phyloP scores from a whole-genome alignment of 345 rosid genomes.

The Dipteronia sinensis region DNA sequence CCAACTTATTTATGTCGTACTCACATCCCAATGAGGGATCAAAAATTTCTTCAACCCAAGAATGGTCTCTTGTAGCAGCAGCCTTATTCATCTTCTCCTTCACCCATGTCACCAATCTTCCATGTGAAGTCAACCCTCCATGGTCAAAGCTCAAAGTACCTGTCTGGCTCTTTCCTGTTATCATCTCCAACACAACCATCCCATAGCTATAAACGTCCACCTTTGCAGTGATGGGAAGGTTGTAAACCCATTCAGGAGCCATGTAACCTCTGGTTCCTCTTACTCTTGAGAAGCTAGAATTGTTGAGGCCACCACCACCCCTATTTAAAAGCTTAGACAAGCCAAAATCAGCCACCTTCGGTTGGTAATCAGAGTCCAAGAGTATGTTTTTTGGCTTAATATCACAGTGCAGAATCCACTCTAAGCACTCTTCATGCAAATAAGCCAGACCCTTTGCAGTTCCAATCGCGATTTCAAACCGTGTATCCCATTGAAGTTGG shows the following conservation, averaged over 20 bases:
- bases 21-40: constrained; percentile 20
- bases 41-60: constrained; percentile 27
- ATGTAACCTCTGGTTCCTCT: constrained; percentile 38
- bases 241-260: constrained; percentile 36
- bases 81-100: constrained; percentile 17
- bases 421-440: constrained; percentile 38
- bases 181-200: constrained; percentile 41
- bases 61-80: background rate
- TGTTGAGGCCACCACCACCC: background rate
- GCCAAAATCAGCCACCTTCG: constrained; percentile 31
- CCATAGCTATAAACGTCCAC: constrained; percentile 51
- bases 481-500: background rate
- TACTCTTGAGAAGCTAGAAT: constrained; percentile 23
- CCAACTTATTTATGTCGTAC: constrained; percentile 21
- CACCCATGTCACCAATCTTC: constrained; percentile 32
- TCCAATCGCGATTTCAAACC: constrained; percentile 47
- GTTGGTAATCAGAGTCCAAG: constrained; percentile 27
- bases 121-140: constrained; percentile 17
- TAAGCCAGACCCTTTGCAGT: constrained; percentile 49
- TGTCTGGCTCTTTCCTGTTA: constrained; percentile 23
- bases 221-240: constrained; percentile 32
- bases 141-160: too few relatives aligned
- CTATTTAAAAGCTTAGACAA: constrained; percentile 31
- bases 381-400: constrained; percentile 46
- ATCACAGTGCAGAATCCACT: constrained; percentile 42